A percentile compares a stretch with the other conserved stretches of the same genome.
Conservation (phyloP, 1,284 basidiomycete genomes). For the Cryptococcus hybrid region DNA sequence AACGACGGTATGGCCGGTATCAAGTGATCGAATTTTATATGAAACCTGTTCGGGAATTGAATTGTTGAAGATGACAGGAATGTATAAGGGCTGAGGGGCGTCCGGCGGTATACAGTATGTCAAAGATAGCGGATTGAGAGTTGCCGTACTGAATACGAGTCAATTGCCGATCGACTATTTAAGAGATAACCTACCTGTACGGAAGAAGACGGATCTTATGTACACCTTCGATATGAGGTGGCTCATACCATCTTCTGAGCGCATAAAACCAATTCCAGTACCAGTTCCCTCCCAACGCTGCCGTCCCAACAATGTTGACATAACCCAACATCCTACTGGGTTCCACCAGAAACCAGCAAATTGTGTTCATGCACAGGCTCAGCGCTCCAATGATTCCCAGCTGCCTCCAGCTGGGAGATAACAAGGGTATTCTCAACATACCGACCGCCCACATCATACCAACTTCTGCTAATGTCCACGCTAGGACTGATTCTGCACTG, state of each 20-base stretch:
- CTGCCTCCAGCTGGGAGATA: slow-evolving; percentile 28
- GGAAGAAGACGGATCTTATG: slow-evolving; percentile 45
- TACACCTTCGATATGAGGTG: slow-evolving; percentile 40
- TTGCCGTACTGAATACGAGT: slow-evolving; percentile 32
- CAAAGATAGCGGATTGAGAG: slow-evolving; percentile 47
- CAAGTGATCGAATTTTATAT: slow-evolving; percentile 74
- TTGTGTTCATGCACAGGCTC: slow-evolving; percentile 23
- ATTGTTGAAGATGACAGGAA: slow-evolving; percentile 74
- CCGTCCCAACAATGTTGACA: slow-evolving; percentile 33
- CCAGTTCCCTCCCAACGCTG: slow-evolving; percentile 27
- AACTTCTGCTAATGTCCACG: slow-evolving; percentile 34
- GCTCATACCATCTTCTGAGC: slow-evolving; percentile 17
- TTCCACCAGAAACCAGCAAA: slow-evolving; percentile 42
- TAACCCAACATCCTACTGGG: slow-evolving; percentile 29
- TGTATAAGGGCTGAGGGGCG: slow-evolving; percentile 33
- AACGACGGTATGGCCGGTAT: slow-evolving; percentile 30
- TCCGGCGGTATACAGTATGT: slow-evolving; percentile 47
- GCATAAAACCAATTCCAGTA: slow-evolving; percentile 22
- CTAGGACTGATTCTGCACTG: slow-evolving; percentile 23
- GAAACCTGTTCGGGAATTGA: slow-evolving; percentile 70
- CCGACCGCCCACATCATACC: slow-evolving; percentile 19
- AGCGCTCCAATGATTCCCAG: slow-evolving; percentile 16
- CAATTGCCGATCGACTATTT: not conserved
- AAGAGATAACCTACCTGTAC: slow-evolving; percentile 20
- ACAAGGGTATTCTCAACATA: slow-evolving; percentile 36